phyloP scores from a whole-genome alignment of 768 basidiomycete species.

The Lentinula lateritia region DNA sequence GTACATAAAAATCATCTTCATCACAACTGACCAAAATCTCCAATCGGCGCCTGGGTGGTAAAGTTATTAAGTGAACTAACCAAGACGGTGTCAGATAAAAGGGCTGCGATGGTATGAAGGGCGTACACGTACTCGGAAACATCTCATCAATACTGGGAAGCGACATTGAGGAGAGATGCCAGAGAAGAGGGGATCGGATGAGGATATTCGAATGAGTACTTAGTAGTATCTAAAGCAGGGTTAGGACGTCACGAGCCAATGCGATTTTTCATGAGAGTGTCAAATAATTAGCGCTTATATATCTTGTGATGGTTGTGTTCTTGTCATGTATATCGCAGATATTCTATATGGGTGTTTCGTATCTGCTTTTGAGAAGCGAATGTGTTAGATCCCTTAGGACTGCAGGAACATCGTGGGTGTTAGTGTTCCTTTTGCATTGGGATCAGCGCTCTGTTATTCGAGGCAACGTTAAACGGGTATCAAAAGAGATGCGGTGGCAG shows the following conservation, averaged over 20 bases:
- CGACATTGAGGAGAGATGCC: slow-evolving; percentile 3
- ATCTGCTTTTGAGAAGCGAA: not conserved
- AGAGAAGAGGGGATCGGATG: not conserved
- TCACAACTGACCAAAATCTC: slow-evolving; percentile 12
- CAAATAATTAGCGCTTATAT: too few relatives aligned
- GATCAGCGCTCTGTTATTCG: not conserved
- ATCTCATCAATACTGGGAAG: slow-evolving; percentile 51
- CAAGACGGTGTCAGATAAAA: slow-evolving; percentile 1
- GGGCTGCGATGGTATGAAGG: not conserved
- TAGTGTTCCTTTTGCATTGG: not conserved
- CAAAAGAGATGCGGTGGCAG: not conserved
- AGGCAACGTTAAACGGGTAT: not conserved
- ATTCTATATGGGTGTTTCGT: not conserved
- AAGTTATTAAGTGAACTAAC: slow-evolving; percentile 8
- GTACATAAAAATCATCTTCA: slow-evolving; percentile 8
- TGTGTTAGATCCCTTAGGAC: not conserved
- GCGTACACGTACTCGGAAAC: slow-evolving; percentile 38
- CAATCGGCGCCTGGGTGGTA: slow-evolving; percentile 6
- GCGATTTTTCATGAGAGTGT: too few relatives aligned
- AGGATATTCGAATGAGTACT: not conserved
- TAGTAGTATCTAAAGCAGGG: not conserved
- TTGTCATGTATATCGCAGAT: not conserved
- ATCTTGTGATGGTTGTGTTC: not conserved
- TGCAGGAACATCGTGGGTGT: not conserved
- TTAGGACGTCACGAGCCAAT: too few relatives aligned